Evolutionary conservation across 805 yeast species (phyloP), one percentile per base, ranked within the genome.

Genomic region (Nakazawaea pomicola): DNA sequence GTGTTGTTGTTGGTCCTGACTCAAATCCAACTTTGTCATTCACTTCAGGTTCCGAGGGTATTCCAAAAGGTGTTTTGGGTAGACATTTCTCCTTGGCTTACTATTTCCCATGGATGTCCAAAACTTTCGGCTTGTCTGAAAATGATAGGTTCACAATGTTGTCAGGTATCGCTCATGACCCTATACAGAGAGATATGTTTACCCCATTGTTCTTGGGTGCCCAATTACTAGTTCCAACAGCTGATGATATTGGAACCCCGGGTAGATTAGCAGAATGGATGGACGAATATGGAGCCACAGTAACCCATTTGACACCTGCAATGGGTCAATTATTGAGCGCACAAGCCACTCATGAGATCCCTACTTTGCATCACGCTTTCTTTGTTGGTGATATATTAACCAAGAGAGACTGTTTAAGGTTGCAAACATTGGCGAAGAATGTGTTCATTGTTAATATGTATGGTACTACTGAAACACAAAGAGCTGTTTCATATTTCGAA

Each of bases 131-230:
- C 25, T 73, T 93, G 29, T 73, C 84, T 31, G 83, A 75, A 41
- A 73, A 79, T 27, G 99, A 95, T 62, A 83, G 72, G 56, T 93
- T 93, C 68, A 93, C 99, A 16, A 93, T 93, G 99, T 74, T 93
- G 46, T 85, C 95, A 7, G 99, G 99, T 56, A 93, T 93, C 60
- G 99, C 99, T 0, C 99, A 93, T 61, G 99, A 93, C 64, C 99
- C 99, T 10, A 91, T 93, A 48, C 99, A 93, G 69, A 83, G 99
- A 70, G 99, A 93, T 64, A 93, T 93, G 84, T 93, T 93, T 63
- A 93, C 99, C 6, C 99, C 99, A 17, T 72, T 93, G 48, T 93
- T 93, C 62, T 67, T 93, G 48, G 99, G 99, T 49, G 99, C 99
- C 15, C 85, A 82, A 51, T 69, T 93, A 43, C 72, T 87, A 48